A percentile compares a stretch with the other conserved stretches of the same genome.
Evolutionary conservation across 352 stramenopile genomes (phyloP).

Genomic region (Phytophthora hibernalis): DNA sequence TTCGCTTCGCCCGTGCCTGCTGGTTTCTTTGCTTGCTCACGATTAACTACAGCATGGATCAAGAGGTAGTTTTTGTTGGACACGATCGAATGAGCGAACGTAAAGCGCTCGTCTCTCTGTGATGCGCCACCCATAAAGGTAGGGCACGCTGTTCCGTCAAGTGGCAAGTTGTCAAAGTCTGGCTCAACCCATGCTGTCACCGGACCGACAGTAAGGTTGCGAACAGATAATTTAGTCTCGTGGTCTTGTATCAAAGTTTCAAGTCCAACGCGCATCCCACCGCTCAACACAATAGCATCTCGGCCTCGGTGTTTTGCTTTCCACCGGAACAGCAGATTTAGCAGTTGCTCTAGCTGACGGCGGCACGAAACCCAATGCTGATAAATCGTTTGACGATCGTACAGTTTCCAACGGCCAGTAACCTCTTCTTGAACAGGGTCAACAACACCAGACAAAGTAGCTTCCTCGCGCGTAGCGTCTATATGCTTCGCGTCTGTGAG

Average conservation of each 20-base stretch:
- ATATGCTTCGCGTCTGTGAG: conserved; percentile 57
- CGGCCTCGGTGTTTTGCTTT: conserved; percentile 74
- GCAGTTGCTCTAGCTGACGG: conserved; percentile 70
- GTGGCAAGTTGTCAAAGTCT: conserved; percentile 54
- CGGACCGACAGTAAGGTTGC: conserved; percentile 68
- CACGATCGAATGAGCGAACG: conserved; percentile 54
- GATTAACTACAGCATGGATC: conserved; percentile 35
- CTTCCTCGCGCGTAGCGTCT: conserved; percentile 53
- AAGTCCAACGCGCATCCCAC: conserved; percentile 64
- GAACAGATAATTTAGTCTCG: conserved; percentile 53
- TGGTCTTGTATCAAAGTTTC: conserved; percentile 69
- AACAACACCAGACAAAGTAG: not conserved
- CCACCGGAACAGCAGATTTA: conserved; percentile 78
- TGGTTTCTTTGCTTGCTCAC: conserved; percentile 14
- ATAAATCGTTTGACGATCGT: conserved; percentile 56
- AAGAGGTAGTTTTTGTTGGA: conserved; percentile 71
- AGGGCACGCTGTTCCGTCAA: conserved; percentile 56
- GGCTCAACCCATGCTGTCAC: conserved; percentile 60
- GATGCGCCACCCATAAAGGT: conserved; percentile 43
- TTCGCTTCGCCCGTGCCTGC: conserved; percentile 1
- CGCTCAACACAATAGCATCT: conserved; percentile 76
- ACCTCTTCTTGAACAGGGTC: conserved; percentile 25
- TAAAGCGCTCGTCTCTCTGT: conserved; percentile 60
- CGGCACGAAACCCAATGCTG: conserved; percentile 81
- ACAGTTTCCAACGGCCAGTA: conserved; percentile 51